A percentile compares a stretch with the other conserved stretches of the same genome.
Evolutionary conservation across 805 yeast species (phyloP).

Genomic region (Grigorovia jiainica): DNA sequence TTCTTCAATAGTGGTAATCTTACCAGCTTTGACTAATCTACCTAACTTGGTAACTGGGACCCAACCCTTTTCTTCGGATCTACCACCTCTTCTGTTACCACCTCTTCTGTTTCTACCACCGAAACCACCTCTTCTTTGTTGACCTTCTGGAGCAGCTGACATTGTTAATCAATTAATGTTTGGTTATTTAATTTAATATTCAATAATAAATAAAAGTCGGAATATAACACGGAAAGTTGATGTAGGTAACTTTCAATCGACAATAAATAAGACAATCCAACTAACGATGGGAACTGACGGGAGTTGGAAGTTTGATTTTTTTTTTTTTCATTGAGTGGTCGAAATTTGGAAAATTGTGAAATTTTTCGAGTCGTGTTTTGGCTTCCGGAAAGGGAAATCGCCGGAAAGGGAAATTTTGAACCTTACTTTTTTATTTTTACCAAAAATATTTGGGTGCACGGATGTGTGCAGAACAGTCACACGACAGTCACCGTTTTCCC

Average conservation of each 20-base stretch:
- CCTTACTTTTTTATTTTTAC: too few relatives aligned
- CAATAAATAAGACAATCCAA: slow-evolving; percentile 11
- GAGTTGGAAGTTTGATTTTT: background rate
- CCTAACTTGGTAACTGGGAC: slow-evolving; percentile 99
- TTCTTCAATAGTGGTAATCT: slow-evolving; percentile 93
- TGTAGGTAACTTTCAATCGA: slow-evolving; percentile 48
- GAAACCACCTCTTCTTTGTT: slow-evolving; percentile 44
- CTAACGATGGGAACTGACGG: background rate
- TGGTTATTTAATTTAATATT: slow-evolving; percentile 9
- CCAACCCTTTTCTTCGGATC: slow-evolving; percentile 98
- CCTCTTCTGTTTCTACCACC: slow-evolving; percentile 51
- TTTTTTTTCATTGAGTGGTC: background rate
- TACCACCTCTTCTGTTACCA: slow-evolving; percentile 58
- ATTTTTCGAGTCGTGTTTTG: background rate
- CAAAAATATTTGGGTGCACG: too few relatives aligned
- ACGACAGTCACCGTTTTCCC: too few relatives aligned
- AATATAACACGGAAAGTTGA: slow-evolving; percentile 45
- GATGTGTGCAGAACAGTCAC: too few relatives aligned
- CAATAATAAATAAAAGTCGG: slow-evolving; percentile 30
- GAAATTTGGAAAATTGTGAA: background rate
- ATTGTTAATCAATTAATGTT: slow-evolving; percentile 17
- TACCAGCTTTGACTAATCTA: slow-evolving; percentile 98
- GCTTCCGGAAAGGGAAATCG: background rate
- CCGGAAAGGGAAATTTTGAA: too few relatives aligned
- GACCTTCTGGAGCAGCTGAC: slow-evolving; percentile 31